A percentile compares a stretch with the other conserved stretches of the same genome.
phyloP scores from a whole-genome alignment of 2,329 filamentous ascomycete species.

The Lasiodiplodia sp. region DNA sequence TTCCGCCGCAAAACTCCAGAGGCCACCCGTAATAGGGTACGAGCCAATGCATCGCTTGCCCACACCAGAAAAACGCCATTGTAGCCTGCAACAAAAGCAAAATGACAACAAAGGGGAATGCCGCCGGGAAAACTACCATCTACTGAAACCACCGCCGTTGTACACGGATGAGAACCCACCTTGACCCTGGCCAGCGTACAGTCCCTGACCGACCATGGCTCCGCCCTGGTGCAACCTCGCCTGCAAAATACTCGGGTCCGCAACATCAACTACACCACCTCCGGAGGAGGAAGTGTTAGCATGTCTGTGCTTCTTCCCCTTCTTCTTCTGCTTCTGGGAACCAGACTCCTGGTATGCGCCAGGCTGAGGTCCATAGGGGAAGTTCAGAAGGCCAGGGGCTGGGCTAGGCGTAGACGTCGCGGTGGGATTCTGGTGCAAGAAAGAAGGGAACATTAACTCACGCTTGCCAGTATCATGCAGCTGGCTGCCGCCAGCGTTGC shows the following conservation, averaged over 20 bases:
- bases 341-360: constrained; percentile 89
- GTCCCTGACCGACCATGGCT: constrained; percentile 81
- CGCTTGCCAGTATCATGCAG: constrained; percentile 90
- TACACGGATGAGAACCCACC: constrained; percentile 96
- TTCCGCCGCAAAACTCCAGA: constrained; percentile 42
- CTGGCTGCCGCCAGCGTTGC: constrained; percentile 68
- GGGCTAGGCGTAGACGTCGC: constrained; percentile 83
- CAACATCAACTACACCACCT: constrained; percentile 99
- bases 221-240: constrained; percentile 93
- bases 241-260: constrained; percentile 99
- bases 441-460: constrained; percentile 97
- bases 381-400: constrained; percentile 88
- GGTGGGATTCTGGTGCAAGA: constrained; percentile 86
- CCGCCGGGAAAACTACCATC: constrained; percentile 47
- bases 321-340: constrained; percentile 97
- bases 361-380: constrained; percentile 87
- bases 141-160: constrained; percentile 48
- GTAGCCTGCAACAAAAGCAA: constrained; percentile 42
- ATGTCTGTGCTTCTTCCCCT: constrained; percentile 99
- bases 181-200: constrained; percentile 86
- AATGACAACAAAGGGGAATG: constrained; percentile 36
- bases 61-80: constrained; percentile 47
- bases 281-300: constrained; percentile 99
- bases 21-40: constrained; percentile 43
- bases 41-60: constrained; percentile 49